Percentiles rank a stretch among this genome's conserved stretches.
Conservation (phyloP, 768 basidiomycete species). For the Rhodotorula babjevae region DNA sequence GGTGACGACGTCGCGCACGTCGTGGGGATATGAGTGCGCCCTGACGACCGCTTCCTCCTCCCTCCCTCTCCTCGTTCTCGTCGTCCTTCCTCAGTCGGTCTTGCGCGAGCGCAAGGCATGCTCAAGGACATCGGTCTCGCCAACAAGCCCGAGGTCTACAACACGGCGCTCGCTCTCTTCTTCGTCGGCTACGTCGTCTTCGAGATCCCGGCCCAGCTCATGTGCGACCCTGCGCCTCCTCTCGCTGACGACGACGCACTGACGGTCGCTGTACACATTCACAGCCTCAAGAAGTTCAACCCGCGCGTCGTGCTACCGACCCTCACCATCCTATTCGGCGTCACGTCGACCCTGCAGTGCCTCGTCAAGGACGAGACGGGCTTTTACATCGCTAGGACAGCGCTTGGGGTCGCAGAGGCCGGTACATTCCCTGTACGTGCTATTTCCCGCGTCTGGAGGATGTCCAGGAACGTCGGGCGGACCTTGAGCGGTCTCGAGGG, state of each 20-base stretch:
- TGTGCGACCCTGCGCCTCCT: neutral
- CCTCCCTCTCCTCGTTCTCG: no score
- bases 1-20: no score
- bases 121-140: slow-evolving; percentile 24
- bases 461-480: no score
- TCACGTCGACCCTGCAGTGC: slow-evolving; percentile 54
- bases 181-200: slow-evolving; percentile 28
- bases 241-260: no score
- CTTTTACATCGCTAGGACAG: slow-evolving; percentile 55
- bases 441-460: no score
- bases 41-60: no score
- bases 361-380: slow-evolving; percentile 57
- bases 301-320: slow-evolving; percentile 62
- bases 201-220: slow-evolving; percentile 31
- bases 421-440: slow-evolving; percentile 3
- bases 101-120: slow-evolving; percentile 25
- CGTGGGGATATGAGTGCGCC: no score
- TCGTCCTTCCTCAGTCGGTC: no score
- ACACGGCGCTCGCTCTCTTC: slow-evolving; percentile 15
- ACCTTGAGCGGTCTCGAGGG: no score
- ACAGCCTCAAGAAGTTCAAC: slow-evolving; percentile 53
- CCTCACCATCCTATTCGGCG: slow-evolving; percentile 51
- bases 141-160: slow-evolving; percentile 12
- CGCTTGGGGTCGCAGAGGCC: slow-evolving; percentile 9
- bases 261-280: slow-evolving; percentile 37